Evolutionary conservation across 371 early-diverging fungal genomes (phyloP), one percentile per base, ranked within the genome.

Genomic region (Mortierella sp.): DNA sequence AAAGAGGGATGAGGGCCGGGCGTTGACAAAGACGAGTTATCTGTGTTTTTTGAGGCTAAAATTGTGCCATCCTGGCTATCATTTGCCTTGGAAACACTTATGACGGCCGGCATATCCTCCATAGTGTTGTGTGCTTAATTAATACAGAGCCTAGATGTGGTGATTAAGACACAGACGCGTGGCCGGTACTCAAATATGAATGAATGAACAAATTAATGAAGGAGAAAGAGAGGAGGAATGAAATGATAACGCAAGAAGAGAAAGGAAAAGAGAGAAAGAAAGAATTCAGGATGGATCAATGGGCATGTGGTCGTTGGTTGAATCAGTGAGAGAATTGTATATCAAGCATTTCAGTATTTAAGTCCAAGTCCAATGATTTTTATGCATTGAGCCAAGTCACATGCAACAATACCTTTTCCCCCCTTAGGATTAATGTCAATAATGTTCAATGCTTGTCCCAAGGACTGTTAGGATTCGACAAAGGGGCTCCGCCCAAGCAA

Each of bases 391-490:
- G 13, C 16, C 13, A 48, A 48, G 48, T 48, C 48, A 48, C 48
- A 48, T 13, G 48, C 48, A 48, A 19, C 19, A 19, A 19, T 48
- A 41, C 5, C 43, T 8, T 41, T 13, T 10, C 5, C 28, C 28
- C 28, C 52, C 22, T 33, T 22, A 48, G 36, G 64, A 65, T 50
- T 22, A 52, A 47, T 63, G 67, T 58, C 19, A 13, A 53, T 28
- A 0, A 28, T 24, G 11, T 9, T 13, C 47, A 48, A 78, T 78
- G 78, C 70, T 78, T 62, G 67, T 78, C 47, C 78, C 78, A 45
- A 69, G 78, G 69, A 78, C 58, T 57, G 70, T 78, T 58, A 73
- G 66, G 38, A 45, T 53, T 50, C 70, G 60, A 6, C 40, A 53
- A 53, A 61, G 32, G 3, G 41, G 16, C 15, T 21, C 43, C 36